Conservation (phyloP, 1,139 yeast genomes). For the Suhomyces atakaporum region DNA sequence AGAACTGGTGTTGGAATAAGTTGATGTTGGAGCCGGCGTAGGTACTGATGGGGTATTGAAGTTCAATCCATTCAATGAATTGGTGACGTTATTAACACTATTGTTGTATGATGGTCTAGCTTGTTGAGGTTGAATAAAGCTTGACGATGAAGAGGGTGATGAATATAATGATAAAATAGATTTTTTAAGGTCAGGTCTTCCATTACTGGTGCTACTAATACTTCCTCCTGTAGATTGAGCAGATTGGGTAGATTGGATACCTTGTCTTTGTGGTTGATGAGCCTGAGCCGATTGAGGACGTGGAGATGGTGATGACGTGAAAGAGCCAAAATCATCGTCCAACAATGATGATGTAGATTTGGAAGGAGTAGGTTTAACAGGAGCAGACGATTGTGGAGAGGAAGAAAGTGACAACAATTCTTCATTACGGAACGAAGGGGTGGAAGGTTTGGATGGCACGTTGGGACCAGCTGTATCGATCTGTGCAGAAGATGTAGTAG, state of each 20-base stretch:
- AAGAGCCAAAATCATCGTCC: constrained; percentile 48
- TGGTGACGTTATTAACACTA: constrained; percentile 27
- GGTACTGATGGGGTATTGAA: constrained; percentile 19
- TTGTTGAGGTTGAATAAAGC: constrained; percentile 32
- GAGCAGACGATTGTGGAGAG: not conserved
- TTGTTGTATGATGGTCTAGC: constrained; percentile 7
- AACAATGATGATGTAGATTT: constrained; percentile 11
- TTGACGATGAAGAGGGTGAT: constrained; percentile 53
- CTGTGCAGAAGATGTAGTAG: constrained; percentile 7
- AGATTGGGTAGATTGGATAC: constrained; percentile 18
- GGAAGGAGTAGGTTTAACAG: not conserved
- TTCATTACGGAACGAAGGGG: not conserved
- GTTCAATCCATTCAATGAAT: constrained; percentile 39
- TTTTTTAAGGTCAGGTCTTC: constrained; percentile 73
- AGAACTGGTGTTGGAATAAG: constrained; percentile 1
- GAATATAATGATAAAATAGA: constrained; percentile 89
- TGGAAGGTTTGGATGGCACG: constrained; percentile 2
- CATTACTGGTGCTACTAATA: constrained; percentile 20
- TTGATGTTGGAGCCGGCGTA: constrained; percentile 4
- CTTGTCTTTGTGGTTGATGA: constrained; percentile 4
- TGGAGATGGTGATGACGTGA: constrained; percentile 29
- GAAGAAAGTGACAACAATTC: constrained; percentile 10
- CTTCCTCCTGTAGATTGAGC: constrained; percentile 43
- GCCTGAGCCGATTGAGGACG: constrained; percentile 9
- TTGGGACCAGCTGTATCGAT: not conserved